phyloP scores from a whole-genome alignment of 495 filamentous ascomycete species.

The Massariosphaeria phaeospora region DNA sequence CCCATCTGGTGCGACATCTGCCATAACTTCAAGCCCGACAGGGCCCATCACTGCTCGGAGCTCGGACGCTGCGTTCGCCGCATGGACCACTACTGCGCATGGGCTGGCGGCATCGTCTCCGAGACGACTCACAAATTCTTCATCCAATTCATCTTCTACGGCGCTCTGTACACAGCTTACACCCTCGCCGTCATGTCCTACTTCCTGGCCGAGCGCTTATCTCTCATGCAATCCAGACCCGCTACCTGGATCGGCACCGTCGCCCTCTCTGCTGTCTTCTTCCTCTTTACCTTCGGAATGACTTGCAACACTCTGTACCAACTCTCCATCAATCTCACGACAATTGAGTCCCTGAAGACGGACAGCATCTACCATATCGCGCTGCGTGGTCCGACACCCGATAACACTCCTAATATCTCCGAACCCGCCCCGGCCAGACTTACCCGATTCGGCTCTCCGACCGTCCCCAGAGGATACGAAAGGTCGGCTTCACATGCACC shows the following conservation, averaged over 20 bases:
- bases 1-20: conserved; percentile 81
- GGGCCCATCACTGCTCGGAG: conserved; percentile 77
- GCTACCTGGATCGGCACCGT: conserved; percentile 52
- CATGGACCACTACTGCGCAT: conserved; percentile 94
- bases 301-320: conserved; percentile 63
- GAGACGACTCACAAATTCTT: conserved; percentile 89
- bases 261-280: conserved; percentile 61
- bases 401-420: not conserved
- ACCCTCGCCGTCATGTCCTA: conserved; percentile 55
- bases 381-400: not conserved
- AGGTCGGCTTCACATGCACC: too few species aligned
- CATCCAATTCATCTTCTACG: conserved; percentile 73
- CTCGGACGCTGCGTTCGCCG: conserved; percentile 72
- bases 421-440: too few species aligned
- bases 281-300: conserved; percentile 76
- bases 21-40: conserved; percentile 74
- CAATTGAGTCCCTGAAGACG: conserved; percentile 69
- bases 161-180: conserved; percentile 60
- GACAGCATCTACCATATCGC: conserved; percentile 48
- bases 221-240: conserved; percentile 35
- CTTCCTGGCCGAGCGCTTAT: conserved; percentile 47
- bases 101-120: conserved; percentile 83
- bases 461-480: too few species aligned
- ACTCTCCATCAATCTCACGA: conserved; percentile 66
- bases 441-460: too few species aligned